phyloP scores from a whole-genome alignment of 208 protist species.

The Leishmania mexicana region DNA sequence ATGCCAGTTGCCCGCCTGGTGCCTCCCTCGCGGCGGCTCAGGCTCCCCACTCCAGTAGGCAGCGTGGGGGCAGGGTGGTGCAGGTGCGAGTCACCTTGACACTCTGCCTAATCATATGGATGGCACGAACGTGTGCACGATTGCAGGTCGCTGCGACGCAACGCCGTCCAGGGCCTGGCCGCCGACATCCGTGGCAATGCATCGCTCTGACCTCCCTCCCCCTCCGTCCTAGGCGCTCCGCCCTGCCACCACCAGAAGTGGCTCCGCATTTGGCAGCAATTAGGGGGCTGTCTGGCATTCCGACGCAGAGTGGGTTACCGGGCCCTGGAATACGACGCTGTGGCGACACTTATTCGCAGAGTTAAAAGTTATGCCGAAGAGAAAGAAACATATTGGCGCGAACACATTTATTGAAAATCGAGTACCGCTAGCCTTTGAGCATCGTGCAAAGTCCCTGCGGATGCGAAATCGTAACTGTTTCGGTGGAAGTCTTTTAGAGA shows the following conservation, averaged over 20 bases:
- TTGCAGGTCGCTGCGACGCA: background rate
- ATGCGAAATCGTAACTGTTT: too few species aligned
- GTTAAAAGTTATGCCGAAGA: too few species aligned
- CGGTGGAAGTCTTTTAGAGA: too few species aligned
- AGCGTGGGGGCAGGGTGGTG: background rate
- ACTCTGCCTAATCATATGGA: background rate
- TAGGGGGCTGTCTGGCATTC: background rate
- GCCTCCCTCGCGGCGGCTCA: background rate
- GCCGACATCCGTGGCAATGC: background rate
- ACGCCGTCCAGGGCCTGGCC: background rate
- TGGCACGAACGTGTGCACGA: background rate
- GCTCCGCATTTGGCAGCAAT: background rate
- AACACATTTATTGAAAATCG: too few species aligned
- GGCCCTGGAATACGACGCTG: too few species aligned
- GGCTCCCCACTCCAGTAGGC: background rate
- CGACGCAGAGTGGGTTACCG: background rate
- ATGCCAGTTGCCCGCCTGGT: background rate
- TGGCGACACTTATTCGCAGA: too few species aligned
- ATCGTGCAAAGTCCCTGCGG: too few species aligned
- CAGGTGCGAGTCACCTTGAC: background rate
- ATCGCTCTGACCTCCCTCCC: background rate
- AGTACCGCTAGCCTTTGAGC: too few species aligned
- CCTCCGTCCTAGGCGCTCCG: background rate
- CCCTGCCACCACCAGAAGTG: background rate
- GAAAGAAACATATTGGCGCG: too few species aligned